A percentile compares a stretch with the other conserved stretches of the same genome.
These are phyloP conservation scores for Stephania cephalantha DNA, from an alignment of 164 flowering plant species.

Conservation along the genomic window DNA sequence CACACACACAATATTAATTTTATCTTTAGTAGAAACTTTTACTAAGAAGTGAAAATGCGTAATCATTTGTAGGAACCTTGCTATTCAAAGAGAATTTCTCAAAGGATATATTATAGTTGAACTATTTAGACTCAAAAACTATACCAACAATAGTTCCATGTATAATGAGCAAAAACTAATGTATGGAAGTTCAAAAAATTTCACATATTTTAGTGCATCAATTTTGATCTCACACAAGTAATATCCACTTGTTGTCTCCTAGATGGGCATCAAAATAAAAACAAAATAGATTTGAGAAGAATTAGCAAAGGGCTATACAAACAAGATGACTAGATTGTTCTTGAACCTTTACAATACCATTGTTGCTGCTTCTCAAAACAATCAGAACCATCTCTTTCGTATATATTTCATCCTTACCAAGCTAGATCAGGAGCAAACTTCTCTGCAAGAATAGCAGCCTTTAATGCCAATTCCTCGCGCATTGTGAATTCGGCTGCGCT, in stretches of 20 bases:
- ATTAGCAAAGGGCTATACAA: neutral
- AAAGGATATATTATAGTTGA: too few species aligned
- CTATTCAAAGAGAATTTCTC: too few species aligned
- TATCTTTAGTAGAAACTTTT: too few species aligned
- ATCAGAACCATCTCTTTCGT: neutral
- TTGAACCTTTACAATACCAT: neutral
- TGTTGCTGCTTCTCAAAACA: neutral
- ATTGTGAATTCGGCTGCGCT: conserved; percentile 95
- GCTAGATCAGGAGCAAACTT: conserved; percentile 98
- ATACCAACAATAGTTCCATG: too few species aligned
- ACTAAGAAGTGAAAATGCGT: too few species aligned
- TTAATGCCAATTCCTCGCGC: conserved; percentile 96
- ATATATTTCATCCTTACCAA: conserved; percentile 43
- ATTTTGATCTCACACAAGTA: too few species aligned
- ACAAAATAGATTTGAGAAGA: neutral
- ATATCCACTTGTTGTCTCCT: neutral
- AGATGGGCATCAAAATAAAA: neutral
- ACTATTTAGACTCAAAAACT: too few species aligned
- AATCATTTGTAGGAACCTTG: too few species aligned
- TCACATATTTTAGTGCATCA: too few species aligned
- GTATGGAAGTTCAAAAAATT: too few species aligned
- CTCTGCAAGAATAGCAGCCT: conserved; percentile 99
- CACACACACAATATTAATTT: too few species aligned
- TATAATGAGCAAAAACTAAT: too few species aligned
- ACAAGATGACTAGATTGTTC: neutral